These are phyloP conservation scores for Linum trigynum DNA, from an alignment of 345 rosid genomes.

Conservation along the genomic window DNA sequence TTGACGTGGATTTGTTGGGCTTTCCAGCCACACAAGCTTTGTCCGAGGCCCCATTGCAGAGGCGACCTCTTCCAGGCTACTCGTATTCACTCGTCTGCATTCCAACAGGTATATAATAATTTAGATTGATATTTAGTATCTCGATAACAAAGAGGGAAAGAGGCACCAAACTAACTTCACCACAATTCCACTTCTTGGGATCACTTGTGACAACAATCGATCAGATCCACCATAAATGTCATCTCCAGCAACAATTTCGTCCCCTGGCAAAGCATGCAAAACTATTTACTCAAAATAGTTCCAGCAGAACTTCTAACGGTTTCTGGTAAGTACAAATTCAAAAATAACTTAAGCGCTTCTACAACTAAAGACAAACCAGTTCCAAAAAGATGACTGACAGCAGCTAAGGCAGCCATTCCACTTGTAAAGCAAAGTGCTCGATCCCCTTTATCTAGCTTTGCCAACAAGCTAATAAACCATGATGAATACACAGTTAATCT, in stretches of 20 bases:
- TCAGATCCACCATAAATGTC: constrained; percentile 97
- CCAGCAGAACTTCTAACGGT: too few relatives aligned
- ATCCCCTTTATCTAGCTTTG: constrained; percentile 92
- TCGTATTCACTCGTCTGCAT: constrained; percentile 73
- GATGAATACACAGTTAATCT: background rate
- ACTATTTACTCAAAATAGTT: background rate
- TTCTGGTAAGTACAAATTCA: background rate
- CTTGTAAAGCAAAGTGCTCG: constrained; percentile 94
- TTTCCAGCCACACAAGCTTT: constrained; percentile 89
- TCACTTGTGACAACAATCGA: constrained; percentile 66
- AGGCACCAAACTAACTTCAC: constrained; percentile 53
- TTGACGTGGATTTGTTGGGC: constrained; percentile 85
- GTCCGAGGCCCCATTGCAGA: constrained; percentile 67
- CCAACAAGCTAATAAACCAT: constrained; percentile 50
- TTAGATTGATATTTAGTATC: constrained; percentile 9
- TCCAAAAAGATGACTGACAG: constrained; percentile 66
- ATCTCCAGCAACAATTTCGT: constrained; percentile 89
- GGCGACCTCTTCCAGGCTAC: constrained; percentile 58
- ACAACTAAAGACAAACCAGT: constrained; percentile 30
- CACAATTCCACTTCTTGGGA: constrained; percentile 62
- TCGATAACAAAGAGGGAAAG: background rate
- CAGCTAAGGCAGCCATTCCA: constrained; percentile 95
- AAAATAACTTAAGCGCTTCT: constrained; percentile 1
- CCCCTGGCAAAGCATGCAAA: constrained; percentile 25
- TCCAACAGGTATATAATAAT: constrained; percentile 12